phyloP scores from a whole-genome alignment of 2,329 filamentous ascomycete species.

The Xylaria sp. region DNA sequence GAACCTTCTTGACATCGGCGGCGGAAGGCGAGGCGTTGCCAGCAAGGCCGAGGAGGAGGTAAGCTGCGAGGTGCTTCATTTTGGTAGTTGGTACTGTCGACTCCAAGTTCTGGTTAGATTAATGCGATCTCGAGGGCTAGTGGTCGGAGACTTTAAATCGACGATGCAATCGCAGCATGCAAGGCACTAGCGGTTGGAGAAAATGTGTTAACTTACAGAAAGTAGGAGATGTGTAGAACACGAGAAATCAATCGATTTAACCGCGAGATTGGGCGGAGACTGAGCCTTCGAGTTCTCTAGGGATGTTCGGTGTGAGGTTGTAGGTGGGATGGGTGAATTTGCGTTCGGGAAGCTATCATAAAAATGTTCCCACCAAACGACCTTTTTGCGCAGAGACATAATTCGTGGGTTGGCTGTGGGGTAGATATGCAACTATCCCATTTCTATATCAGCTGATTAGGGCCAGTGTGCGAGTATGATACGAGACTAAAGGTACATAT shows the following conservation, averaged over 20 bases:
- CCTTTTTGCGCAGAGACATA: slow-evolving; percentile 39
- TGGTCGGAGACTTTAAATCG: background rate
- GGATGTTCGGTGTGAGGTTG: slow-evolving; percentile 48
- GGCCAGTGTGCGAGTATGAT: slow-evolving; percentile 24
- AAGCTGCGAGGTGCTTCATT: slow-evolving; percentile 99
- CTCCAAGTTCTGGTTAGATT: slow-evolving; percentile 37
- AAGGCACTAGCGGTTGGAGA: background rate
- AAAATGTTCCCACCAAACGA: slow-evolving; percentile 33
- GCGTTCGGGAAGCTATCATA: slow-evolving; percentile 45
- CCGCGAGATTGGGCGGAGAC: slow-evolving; percentile 96
- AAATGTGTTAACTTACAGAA: slow-evolving; percentile 52
- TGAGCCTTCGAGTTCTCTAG: slow-evolving; percentile 93
- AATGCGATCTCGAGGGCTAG: slow-evolving; percentile 1
- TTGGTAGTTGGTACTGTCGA: slow-evolving; percentile 61
- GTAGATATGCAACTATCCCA: slow-evolving; percentile 24
- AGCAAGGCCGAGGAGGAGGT: slow-evolving; percentile 94
- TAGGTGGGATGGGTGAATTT: slow-evolving; percentile 46
- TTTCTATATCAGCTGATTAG: slow-evolving; percentile 48
- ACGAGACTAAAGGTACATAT: background rate
- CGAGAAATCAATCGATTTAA: slow-evolving; percentile 99
- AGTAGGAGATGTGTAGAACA: slow-evolving; percentile 66
- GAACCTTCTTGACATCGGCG: slow-evolving; percentile 86
- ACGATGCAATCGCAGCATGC: background rate
- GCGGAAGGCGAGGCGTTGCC: slow-evolving; percentile 92
- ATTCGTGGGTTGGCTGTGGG: slow-evolving; percentile 38